Evolutionary conservation across 106 monocot genomes (phyloP), one percentile per base, ranked within the genome.

Genomic region (Dioscorea dumetorum): DNA sequence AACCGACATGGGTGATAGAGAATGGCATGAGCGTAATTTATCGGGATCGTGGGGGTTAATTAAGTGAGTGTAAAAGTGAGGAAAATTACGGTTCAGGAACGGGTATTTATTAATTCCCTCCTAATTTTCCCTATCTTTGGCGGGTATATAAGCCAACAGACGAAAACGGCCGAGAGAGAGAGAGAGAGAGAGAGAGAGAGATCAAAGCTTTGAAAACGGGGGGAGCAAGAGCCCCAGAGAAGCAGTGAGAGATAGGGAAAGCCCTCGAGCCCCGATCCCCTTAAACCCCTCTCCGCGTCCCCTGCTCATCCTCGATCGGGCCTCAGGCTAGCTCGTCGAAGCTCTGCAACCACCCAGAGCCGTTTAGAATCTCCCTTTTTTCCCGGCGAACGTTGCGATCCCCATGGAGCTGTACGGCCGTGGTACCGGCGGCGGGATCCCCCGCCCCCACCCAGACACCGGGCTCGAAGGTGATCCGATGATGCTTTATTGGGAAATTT

Each of bases 391-490:
- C 41, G 58, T 11, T 16, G 19, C 33, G 18, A 31, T 14, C 9
- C 54, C 48, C 31, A 64, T 71, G 57, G 76, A 72, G 63, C 41
- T 66, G 72, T 72, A 79, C 75, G 68, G 70, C 33, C 76, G 60
- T 18, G 21, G 76, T 63, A 11, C 64, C 49, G 73, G 22, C 21
- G 60, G 20, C 15, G 81, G 67, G 48, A 72, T 69, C 22, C 52
- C 33, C 62, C 68, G 6, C 49, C 34, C 52, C 17, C 77, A 82
- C 33, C 71, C 77, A 15, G 79, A 56, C 24, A 77, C 86, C 18
- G 86, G 83, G 11, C 71, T 90, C 12, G 86, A 90, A 79, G 90
- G 90, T 90, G 73, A 33, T 48, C n/a, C 18, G 21, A 48, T 18
- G n/a, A 50, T 5, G 12, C 7, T 48, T 48, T 62, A 10, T 31